Percentiles rank a stretch among this genome's conserved stretches.
phyloP scores from a whole-genome alignment of 148 eudicot genomes.

The Rhododendron griersonianum region DNA sequence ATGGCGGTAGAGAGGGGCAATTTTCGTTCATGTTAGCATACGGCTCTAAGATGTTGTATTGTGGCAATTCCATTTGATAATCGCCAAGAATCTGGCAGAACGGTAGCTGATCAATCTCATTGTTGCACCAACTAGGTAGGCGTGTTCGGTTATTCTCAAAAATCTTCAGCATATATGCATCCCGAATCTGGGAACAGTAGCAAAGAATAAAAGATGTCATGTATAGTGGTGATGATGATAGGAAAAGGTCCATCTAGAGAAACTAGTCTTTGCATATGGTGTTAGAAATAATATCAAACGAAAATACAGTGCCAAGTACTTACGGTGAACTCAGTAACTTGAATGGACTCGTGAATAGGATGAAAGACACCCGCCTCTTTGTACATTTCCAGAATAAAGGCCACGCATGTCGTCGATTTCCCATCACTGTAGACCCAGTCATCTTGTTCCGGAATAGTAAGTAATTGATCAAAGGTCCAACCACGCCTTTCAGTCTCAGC shows the following conservation, averaged over 20 bases:
- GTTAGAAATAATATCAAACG: not conserved
- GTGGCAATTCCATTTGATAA: conserved; percentile 87
- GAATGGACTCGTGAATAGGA: conserved; percentile 68
- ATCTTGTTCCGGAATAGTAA: conserved; percentile 92
- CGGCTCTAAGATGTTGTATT: conserved; percentile 72
- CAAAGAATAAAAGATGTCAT: not conserved
- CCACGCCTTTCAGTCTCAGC: conserved; percentile 79
- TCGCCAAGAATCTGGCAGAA: conserved; percentile 96
- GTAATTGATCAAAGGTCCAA: conserved; percentile 74
- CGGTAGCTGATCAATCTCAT: conserved; percentile 48
- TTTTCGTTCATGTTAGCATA: conserved; percentile 40
- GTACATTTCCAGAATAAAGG: conserved; percentile 91
- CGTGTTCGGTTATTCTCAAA: conserved; percentile 74
- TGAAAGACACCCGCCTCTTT: conserved; percentile 92
- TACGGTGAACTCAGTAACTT: conserved; percentile 97
- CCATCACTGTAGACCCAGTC: conserved; percentile 98
- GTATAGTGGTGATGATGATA: not conserved
- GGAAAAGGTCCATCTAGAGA: not conserved
- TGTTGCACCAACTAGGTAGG: conserved; percentile 83
- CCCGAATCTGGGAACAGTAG: conserved; percentile 60
- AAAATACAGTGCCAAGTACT: conserved; percentile 17
- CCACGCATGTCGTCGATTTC: conserved; percentile 94
- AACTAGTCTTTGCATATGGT: not conserved
- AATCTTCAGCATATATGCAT: conserved; percentile 87
- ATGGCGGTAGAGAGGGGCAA: conserved; percentile 23